Conservation (phyloP, 2,329 filamentous ascomycete genomes). For the Fusarium brachygibbosum region DNA sequence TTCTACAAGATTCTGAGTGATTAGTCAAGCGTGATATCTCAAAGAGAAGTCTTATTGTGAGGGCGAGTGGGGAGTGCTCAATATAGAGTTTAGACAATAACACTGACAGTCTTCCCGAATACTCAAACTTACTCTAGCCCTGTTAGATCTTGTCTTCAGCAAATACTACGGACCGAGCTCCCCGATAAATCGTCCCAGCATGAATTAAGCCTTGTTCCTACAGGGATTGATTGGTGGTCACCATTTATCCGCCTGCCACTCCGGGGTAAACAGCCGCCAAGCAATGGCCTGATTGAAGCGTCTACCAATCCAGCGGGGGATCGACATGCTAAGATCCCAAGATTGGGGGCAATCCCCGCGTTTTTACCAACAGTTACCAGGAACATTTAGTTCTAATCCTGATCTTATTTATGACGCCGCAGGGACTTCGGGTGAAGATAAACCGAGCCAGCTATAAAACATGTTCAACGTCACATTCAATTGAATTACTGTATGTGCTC, state of each 20-base stretch:
- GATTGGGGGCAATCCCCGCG: conserved; percentile 24
- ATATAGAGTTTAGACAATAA: too few relatives aligned
- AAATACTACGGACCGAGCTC: not conserved
- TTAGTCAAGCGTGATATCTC: too few relatives aligned
- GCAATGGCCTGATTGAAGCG: conserved; percentile 38
- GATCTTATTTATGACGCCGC: conserved; percentile 11
- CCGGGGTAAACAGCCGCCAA: conserved; percentile 15
- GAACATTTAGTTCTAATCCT: conserved; percentile 13
- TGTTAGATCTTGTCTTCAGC: too few relatives aligned
- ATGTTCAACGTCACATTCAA: not conserved
- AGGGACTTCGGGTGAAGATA: conserved; percentile 18
- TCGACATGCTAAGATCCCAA: conserved; percentile 22
- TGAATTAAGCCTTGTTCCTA: not conserved
- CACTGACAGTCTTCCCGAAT: too few relatives aligned
- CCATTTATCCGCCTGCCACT: conserved; percentile 22
- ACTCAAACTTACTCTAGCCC: too few relatives aligned
- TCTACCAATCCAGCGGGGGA: conserved; percentile 38
- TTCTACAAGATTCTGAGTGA: not conserved
- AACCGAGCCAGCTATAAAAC: conserved; percentile 31
- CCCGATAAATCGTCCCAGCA: not conserved
- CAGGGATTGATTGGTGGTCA: conserved; percentile 24
- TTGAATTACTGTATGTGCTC: not conserved
- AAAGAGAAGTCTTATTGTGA: too few relatives aligned
- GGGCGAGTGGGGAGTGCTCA: too few relatives aligned
- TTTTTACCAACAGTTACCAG: conserved; percentile 1